Percentiles rank a stretch among this genome's conserved stretches.
These are phyloP conservation scores for Cryptosporidium xiaoi DNA, from an alignment of 169 alveolate species.

Conservation along the genomic window DNA sequence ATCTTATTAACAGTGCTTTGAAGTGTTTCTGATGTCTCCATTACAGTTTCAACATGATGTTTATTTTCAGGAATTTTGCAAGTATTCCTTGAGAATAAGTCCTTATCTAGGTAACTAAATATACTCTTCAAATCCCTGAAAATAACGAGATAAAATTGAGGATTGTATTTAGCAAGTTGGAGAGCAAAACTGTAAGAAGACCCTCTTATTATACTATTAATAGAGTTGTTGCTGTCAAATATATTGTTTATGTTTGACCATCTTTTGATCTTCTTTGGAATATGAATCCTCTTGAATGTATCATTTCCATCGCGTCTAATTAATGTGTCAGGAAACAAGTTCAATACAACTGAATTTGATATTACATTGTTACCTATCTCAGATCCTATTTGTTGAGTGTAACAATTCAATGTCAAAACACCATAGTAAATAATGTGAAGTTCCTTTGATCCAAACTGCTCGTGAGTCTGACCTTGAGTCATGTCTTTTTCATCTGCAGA, in stretches of 20 bases:
- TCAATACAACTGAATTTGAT: neutral
- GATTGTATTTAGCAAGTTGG: slow-evolving; percentile 42
- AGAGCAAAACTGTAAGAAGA: slow-evolving; percentile 44
- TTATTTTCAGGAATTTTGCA: slow-evolving; percentile 26
- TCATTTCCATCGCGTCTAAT: slow-evolving; percentile 12
- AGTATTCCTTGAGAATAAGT: slow-evolving; percentile 12
- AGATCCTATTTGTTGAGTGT: neutral
- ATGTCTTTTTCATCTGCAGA: neutral
- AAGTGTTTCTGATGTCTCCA: slow-evolving; percentile 16
- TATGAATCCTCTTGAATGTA: neutral
- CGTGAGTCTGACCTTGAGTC: neutral
- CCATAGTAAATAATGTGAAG: slow-evolving; percentile 49
- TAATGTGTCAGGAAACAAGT: slow-evolving; percentile 40
- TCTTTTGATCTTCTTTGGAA: slow-evolving; percentile 30
- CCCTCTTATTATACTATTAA: slow-evolving; percentile 6
- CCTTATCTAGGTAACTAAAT: neutral
- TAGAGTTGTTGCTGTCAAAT: slow-evolving; percentile 5
- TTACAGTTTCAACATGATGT: slow-evolving; percentile 33
- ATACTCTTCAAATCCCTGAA: slow-evolving; percentile 48
- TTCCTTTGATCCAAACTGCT: slow-evolving; percentile 1
- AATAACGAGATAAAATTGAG: slow-evolving; percentile 33
- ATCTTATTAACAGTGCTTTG: slow-evolving; percentile 3
- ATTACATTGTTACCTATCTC: neutral
- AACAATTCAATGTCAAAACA: slow-evolving; percentile 37
- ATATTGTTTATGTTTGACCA: slow-evolving; percentile 11